Evolutionary conservation across 1,284 basidiomycete genomes (phyloP), one percentile per base, ranked within the genome.

Genomic region (Cryptococcus sp.): DNA sequence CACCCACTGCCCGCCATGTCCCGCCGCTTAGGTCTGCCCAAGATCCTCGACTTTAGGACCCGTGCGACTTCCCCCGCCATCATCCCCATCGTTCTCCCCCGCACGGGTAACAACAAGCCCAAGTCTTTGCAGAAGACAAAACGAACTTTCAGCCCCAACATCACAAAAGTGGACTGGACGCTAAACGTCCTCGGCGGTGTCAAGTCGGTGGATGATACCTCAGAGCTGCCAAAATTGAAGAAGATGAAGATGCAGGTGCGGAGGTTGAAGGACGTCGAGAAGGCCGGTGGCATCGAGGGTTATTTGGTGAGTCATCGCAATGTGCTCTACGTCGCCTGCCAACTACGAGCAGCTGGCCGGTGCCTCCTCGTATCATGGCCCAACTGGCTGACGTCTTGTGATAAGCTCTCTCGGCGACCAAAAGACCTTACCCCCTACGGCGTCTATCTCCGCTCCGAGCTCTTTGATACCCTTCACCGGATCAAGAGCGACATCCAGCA

Each of bases 71-170:
- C 71, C 55, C 71, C 73, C 6, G 53, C 73, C 7, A 68, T 77
- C 58, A 56, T 77, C 36, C 69, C 69, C n/a, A 66, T 77, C 39
- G 65, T 73, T 12, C 53, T 61, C 11, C 60, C 59, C 33, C 53
- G 64, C 48, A 59, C 65, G 63, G 92, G 92, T 39, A 93, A 95
- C 82, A 93, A 87, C 71, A 89, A 94, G 51, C 91, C 92, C 0
- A 88, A 90, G 76, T 95, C 91, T 21, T 86, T 89, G 72, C 84
- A 87, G 74, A 94, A 94, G 79, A 94, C 93, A n/a, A 86, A 89
- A 50, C 80, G 92, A 45, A 84, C 85, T 45, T 96, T 92, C 92
- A 79, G 89, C 24, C 89, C 92, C 23, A 96, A 96, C 76, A 81
- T 90, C 18, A 88, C 91, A 8, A 60, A 69, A 16, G 57, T 65